These are phyloP conservation scores for Eucalyptus marginata DNA, from an alignment of 345 rosid genomes.

Conservation along the genomic window DNA sequence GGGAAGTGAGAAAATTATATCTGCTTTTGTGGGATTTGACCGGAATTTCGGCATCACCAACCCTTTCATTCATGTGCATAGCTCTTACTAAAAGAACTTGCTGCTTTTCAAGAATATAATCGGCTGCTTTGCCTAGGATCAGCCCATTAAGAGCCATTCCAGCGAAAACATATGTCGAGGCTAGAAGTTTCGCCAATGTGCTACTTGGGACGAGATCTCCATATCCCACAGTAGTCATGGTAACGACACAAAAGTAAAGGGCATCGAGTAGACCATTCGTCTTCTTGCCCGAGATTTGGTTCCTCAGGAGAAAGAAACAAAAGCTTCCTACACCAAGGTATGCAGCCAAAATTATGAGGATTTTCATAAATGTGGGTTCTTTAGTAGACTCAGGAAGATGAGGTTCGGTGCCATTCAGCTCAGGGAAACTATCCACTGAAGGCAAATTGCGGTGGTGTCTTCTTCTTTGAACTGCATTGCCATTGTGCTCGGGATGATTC, in stretches of 20 bases:
- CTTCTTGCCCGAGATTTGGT: slow-evolving; percentile 38
- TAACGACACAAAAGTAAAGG: slow-evolving; percentile 43
- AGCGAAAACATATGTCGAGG: slow-evolving; percentile 24
- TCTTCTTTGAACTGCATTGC: slow-evolving; percentile 14
- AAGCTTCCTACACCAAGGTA: slow-evolving; percentile 35
- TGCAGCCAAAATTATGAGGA: not conserved
- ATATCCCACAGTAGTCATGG: slow-evolving; percentile 54
- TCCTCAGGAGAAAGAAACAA: slow-evolving; percentile 18
- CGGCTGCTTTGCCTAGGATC: slow-evolving; percentile 36
- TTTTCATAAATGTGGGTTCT: slow-evolving; percentile 10
- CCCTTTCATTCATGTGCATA: slow-evolving; percentile 9
- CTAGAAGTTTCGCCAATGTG: slow-evolving; percentile 23
- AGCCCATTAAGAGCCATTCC: slow-evolving; percentile 42
- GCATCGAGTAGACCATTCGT: slow-evolving; percentile 38
- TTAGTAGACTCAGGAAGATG: not conserved
- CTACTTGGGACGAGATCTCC: slow-evolving; percentile 51
- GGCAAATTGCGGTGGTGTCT: not conserved
- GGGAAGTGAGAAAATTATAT: slow-evolving; percentile 14
- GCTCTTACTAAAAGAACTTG: slow-evolving; percentile 26
- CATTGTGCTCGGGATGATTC: not conserved
- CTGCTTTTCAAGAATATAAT: slow-evolving; percentile 42
- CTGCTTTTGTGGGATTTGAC: slow-evolving; percentile 13
- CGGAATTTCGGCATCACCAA: slow-evolving; percentile 10
- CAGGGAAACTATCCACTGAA: not conserved
- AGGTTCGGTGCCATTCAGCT: not conserved